Percentiles rank a stretch among this genome's conserved stretches.
Conservation (phyloP, 2,329 filamentous ascomycete genomes). For the Trichoderma sp. region DNA sequence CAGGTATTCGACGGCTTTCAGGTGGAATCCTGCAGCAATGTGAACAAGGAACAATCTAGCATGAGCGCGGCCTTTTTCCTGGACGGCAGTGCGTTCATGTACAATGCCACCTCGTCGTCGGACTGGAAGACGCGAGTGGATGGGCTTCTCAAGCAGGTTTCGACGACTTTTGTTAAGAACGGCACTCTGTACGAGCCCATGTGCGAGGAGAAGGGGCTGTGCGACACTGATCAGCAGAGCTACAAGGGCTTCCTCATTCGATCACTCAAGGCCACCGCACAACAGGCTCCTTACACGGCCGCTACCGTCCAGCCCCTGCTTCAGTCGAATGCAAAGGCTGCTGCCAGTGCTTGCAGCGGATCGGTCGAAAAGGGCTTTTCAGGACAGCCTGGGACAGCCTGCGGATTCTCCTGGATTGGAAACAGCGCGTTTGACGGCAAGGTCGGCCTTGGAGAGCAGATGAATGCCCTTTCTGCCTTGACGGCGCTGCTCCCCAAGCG, state of each 20-base stretch:
- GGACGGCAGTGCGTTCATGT: slow-evolving; percentile 64
- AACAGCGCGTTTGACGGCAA: slow-evolving; percentile 55
- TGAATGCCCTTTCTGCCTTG: slow-evolving; percentile 61
- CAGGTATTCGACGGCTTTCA: slow-evolving; percentile 61
- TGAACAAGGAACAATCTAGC: slow-evolving; percentile 59
- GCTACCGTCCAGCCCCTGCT: slow-evolving; percentile 55
- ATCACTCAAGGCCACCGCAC: slow-evolving; percentile 56
- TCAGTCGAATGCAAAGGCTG: slow-evolving; percentile 54
- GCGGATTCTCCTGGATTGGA: slow-evolving; percentile 58
- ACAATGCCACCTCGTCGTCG: slow-evolving; percentile 52
- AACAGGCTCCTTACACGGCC: slow-evolving; percentile 58
- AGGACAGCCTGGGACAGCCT: slow-evolving; percentile 51
- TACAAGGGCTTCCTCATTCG: slow-evolving; percentile 64
- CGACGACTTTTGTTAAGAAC: slow-evolving; percentile 46
- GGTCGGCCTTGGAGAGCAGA: slow-evolving; percentile 60
- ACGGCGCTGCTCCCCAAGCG: slow-evolving; percentile 37
- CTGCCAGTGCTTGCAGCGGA: slow-evolving; percentile 56
- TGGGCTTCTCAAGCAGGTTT: slow-evolving; percentile 42
- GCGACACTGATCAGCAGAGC: slow-evolving; percentile 63
- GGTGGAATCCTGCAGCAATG: slow-evolving; percentile 55
- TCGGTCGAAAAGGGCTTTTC: slow-evolving; percentile 47
- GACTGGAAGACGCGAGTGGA: slow-evolving; percentile 57
- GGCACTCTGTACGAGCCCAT: slow-evolving; percentile 64
- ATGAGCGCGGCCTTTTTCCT: slow-evolving; percentile 62
- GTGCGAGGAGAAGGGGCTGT: slow-evolving; percentile 62